Conservation (phyloP, 2,329 filamentous ascomycete genomes). For the Aspergillus cejpii region DNA sequence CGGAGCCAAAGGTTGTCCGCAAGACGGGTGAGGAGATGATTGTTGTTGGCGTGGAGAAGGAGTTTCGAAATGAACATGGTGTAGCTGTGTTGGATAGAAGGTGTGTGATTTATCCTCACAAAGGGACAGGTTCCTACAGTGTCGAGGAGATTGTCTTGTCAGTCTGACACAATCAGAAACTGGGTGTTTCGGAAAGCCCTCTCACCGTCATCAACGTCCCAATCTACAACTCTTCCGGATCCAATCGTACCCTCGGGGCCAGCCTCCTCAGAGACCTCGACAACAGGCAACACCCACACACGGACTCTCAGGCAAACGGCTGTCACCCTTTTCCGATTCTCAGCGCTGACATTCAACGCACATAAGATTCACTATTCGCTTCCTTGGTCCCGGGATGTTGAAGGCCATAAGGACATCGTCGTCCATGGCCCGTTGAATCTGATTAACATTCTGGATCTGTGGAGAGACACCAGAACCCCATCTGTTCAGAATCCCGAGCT, state of each 20-base stretch:
- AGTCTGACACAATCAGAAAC: constrained; percentile 25
- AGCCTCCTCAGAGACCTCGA: constrained; percentile 17
- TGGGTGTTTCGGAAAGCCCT: constrained; percentile 43
- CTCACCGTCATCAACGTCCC: constrained; percentile 12
- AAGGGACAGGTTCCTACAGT: neutral
- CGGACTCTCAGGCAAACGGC: constrained; percentile 34
- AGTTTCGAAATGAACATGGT: constrained; percentile 48
- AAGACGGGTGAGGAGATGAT: constrained; percentile 56
- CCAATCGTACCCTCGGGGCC: constrained; percentile 8
- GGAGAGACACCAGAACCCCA: constrained; percentile 33
- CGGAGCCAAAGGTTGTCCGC: constrained; percentile 49
- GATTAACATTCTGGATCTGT: constrained; percentile 40
- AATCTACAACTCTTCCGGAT: constrained; percentile 2
- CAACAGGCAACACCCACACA: constrained; percentile 23
- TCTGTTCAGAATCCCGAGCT: constrained; percentile 15
- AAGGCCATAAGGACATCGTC: constrained; percentile 40
- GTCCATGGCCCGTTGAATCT: constrained; percentile 42
- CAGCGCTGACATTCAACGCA: constrained; percentile 41
- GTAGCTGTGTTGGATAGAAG: constrained; percentile 51
- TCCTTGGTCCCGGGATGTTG: constrained; percentile 40
- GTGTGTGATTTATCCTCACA: constrained; percentile 21
- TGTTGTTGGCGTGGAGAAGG: constrained; percentile 58
- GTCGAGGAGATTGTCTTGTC: neutral
- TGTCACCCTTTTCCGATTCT: constrained; percentile 41
- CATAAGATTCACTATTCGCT: constrained; percentile 43